These are phyloP conservation scores for Fusarium graminum DNA, from an alignment of 2,329 filamentous ascomycete species.

Conservation along the genomic window DNA sequence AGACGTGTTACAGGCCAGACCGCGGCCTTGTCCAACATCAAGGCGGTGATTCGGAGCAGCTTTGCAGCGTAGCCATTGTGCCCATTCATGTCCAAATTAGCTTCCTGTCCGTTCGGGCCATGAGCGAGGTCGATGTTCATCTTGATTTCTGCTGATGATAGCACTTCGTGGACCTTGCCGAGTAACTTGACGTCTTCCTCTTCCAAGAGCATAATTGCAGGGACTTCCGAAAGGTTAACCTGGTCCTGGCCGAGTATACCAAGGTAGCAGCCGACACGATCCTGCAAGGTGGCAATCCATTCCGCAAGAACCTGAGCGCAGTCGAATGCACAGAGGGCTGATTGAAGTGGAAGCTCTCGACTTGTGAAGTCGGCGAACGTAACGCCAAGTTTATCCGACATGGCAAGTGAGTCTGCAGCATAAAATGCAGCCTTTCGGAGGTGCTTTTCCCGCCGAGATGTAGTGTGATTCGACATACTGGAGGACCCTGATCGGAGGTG, in stretches of 20 bases:
- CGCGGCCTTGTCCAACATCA: conserved; percentile 87
- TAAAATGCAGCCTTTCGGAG: conserved; percentile 95
- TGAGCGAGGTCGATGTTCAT: conserved; percentile 69
- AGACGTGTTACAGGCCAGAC: conserved; percentile 83
- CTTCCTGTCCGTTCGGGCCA: conserved; percentile 65
- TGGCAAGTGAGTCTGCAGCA: conserved; percentile 89
- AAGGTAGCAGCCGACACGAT: conserved; percentile 89
- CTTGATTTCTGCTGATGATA: conserved; percentile 82
- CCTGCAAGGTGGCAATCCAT: conserved; percentile 93
- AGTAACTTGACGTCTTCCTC: conserved; percentile 91
- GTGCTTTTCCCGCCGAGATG: conserved; percentile 84
- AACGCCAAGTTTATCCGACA: conserved; percentile 87
- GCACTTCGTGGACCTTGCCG: conserved; percentile 82
- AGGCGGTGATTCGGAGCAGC: conserved; percentile 84
- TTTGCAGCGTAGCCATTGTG: conserved; percentile 85
- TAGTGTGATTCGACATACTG: conserved; percentile 57
- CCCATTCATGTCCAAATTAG: conserved; percentile 67
- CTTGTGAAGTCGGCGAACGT: conserved; percentile 88
- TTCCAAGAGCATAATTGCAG: conserved; percentile 89
- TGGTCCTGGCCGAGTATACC: conserved; percentile 88
- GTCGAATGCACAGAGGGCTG: conserved; percentile 92
- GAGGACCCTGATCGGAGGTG: conserved; percentile 43
- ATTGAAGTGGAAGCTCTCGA: conserved; percentile 88
- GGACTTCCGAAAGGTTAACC: conserved; percentile 82
- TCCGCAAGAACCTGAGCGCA: conserved; percentile 94